Conservation (phyloP, 441 rosid species). For the Euphorbia schlechtendalii region DNA sequence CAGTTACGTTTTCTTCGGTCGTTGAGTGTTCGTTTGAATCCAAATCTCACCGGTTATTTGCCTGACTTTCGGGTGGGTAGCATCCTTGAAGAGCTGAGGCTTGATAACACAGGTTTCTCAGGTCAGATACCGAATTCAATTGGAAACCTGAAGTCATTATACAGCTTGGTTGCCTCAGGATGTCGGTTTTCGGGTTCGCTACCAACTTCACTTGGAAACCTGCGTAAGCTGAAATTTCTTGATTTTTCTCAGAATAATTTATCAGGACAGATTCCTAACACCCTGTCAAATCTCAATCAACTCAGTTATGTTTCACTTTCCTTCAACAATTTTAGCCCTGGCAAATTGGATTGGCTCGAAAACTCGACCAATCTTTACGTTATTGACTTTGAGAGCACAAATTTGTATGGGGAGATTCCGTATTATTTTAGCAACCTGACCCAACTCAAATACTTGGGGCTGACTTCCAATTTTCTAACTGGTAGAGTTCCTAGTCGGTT, state of each 20-base stretch:
- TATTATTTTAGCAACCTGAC: not conserved
- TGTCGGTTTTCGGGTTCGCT: constrained; percentile 4
- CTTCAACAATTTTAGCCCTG: not conserved
- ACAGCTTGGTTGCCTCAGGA: rapidly evolving
- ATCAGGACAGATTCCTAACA: constrained; percentile 29
- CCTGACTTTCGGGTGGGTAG: constrained; percentile 3
- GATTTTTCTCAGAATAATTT: constrained; percentile 43
- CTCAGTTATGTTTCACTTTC: not conserved
- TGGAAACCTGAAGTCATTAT: not conserved
- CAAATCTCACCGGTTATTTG: constrained; percentile 5
- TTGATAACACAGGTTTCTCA: not conserved
- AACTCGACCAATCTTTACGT: not conserved
- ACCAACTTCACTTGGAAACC: constrained; percentile 11
- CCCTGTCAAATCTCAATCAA: constrained; percentile 32
- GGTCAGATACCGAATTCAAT: constrained; percentile 15
- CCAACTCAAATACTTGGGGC: not conserved
- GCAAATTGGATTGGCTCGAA: constrained; percentile 12
- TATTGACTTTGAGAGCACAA: not conserved
- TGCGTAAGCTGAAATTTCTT: not conserved
- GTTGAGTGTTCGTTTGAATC: not conserved
- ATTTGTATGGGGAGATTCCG: not conserved
- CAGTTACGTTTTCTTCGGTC: constrained; percentile 11
- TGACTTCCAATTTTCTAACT: not conserved
- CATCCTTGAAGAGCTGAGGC: not conserved
- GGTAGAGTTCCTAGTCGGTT: not conserved